Conservation (phyloP, 2,329 filamentous ascomycete genomes). For the Pseudogymnoascus sp. region DNA sequence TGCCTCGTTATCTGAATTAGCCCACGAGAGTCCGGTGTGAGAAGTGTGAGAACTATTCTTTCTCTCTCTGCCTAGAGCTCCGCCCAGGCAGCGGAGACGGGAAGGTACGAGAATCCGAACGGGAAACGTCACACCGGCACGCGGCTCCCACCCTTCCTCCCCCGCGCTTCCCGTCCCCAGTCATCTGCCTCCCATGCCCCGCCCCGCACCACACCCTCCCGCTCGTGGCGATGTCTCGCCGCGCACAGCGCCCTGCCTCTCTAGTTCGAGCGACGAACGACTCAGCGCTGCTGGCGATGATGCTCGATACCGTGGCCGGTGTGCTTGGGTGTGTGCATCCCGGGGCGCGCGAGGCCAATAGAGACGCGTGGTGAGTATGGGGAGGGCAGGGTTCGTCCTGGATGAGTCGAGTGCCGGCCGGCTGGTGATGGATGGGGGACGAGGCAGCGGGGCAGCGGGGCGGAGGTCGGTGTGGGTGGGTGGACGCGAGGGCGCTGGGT, state of each 20-base stretch:
- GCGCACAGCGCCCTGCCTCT: background rate
- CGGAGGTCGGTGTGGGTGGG: background rate
- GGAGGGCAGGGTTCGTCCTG: background rate
- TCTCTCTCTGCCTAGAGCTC: background rate
- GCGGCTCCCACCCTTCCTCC: background rate
- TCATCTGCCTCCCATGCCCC: conserved; percentile 6
- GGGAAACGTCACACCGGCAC: background rate
- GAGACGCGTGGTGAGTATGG: background rate
- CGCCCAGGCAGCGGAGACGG: background rate
- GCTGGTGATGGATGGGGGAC: background rate
- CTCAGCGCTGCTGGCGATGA: background rate
- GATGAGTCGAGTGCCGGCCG: background rate
- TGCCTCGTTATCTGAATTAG: background rate
- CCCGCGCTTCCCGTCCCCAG: background rate
- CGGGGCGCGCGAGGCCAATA: background rate
- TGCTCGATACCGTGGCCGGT: background rate
- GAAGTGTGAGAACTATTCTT: background rate
- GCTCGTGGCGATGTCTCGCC: background rate
- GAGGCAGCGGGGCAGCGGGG: background rate
- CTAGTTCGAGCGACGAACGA: background rate
- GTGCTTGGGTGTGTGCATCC: background rate
- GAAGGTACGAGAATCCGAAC: background rate
- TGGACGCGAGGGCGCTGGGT: background rate
- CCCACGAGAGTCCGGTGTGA: background rate
- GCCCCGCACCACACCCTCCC: conserved; percentile 1